Evolutionary conservation across 371 early-diverging fungal genomes (phyloP).

Genomic region (Rhizopus arrhizus): DNA sequence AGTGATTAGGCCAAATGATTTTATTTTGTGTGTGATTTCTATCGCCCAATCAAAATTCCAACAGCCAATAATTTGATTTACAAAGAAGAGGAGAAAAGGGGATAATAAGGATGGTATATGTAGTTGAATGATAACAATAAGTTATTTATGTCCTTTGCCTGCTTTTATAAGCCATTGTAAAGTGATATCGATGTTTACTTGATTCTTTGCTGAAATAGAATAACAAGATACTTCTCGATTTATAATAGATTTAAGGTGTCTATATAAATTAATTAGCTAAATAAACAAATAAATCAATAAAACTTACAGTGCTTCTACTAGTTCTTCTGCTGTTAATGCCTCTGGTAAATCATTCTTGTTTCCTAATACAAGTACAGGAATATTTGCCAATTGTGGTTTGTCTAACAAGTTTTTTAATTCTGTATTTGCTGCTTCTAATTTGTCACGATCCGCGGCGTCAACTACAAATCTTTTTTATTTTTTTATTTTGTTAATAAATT

Average conservation of each 20-base stretch:
- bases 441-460: conserved; percentile 93
- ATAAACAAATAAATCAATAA: not conserved
- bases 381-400: conserved; percentile 87
- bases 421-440: conserved; percentile 87
- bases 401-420: conserved; percentile 91
- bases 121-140: not conserved
- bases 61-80: not conserved
- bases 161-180: conserved; percentile 95
- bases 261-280: conserved; percentile 29
- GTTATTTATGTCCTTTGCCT: conserved; percentile 66
- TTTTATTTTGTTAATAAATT: not conserved
- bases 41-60: no score
- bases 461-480: conserved; percentile 78
- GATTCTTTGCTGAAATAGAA: conserved; percentile 98
- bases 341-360: conserved; percentile 98
- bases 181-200: conserved; percentile 96
- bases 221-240: conserved; percentile 98
- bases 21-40: no score
- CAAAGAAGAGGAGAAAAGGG: not conserved
- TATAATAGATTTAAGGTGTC: conserved; percentile 86
- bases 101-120: conserved; percentile 3
- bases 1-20: no score
- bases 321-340: conserved; percentile 86
- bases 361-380: conserved; percentile 97
- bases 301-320: conserved; percentile 87